phyloP scores from a whole-genome alignment of 2,329 filamentous ascomycete genomes.

The Aspergillus pseudoterreus region DNA sequence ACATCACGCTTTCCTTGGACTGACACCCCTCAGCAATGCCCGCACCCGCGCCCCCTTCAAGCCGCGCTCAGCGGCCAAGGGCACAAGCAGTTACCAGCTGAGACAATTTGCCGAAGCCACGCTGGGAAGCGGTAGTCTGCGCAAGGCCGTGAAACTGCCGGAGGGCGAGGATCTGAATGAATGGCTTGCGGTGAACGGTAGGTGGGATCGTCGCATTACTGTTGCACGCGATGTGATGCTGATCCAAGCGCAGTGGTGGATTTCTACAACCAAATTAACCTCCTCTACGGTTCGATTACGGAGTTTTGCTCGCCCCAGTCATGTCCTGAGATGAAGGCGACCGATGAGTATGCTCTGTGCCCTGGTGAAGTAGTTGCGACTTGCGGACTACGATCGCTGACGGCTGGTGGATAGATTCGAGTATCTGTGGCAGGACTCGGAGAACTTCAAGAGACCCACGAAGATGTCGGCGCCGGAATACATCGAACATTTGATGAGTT shows the following conservation, averaged over 20 bases:
- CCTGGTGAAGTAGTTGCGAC: background rate
- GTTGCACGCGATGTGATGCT: background rate
- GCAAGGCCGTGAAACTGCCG: constrained; percentile 93
- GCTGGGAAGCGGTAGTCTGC: constrained; percentile 85
- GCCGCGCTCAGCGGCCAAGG: constrained; percentile 77
- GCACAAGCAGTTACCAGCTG: constrained; percentile 86
- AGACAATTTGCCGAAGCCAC: constrained; percentile 98
- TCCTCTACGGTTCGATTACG: constrained; percentile 96
- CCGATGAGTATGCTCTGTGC: constrained; percentile 68
- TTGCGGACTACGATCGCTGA: constrained; percentile 7
- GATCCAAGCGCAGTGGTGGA: constrained; percentile 70
- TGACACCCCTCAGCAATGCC: constrained; percentile 64
- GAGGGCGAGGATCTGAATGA: constrained; percentile 98
- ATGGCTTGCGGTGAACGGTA: constrained; percentile 97
- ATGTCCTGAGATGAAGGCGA: constrained; percentile 99
- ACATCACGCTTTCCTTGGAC: constrained; percentile 37
- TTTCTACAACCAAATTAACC: constrained; percentile 99
- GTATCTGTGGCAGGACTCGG: constrained; percentile 97
- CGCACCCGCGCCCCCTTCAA: constrained; percentile 88
- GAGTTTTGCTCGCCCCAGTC: constrained; percentile 97
- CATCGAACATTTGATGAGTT: constrained; percentile 95
- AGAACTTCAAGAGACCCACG: constrained; percentile 90
- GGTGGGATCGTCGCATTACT: constrained; percentile 31
- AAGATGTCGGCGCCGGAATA: constrained; percentile 98
- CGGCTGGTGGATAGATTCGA: constrained; percentile 66